Evolutionary conservation across 768 basidiomycete genomes (phyloP), one percentile per base, ranked within the genome.

Genomic region (Dacryopinax primogenitus): DNA sequence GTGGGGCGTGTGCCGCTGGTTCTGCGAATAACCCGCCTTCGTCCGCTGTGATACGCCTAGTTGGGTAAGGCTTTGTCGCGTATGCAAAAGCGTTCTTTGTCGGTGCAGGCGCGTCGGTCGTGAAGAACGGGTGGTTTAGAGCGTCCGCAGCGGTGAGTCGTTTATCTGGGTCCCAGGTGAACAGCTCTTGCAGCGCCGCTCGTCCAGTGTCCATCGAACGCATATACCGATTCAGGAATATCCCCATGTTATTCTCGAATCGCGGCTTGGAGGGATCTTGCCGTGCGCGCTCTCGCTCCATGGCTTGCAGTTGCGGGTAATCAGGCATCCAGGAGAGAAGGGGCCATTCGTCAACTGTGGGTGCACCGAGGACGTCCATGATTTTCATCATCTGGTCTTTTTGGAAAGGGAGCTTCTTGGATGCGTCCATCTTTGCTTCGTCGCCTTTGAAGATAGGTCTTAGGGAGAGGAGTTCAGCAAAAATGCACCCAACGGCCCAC

Each of bases 361-460:
- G 88, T 3, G 88, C 91, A 3, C 96, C 94, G 18, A 96, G 75
- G 0, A 98, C 87, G 70, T 99, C 96, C 66, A 97, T 87, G n/a
- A 99, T 96, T 76, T 92, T 94, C 30, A 90, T 76, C 66, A 98
- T 80, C 71, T 99, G 96, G 74, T 98, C 96, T 65, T 87, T 81
- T 73, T 99, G 96, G 74, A 98, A 99, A 0, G 96, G 96, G 0
- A 98, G 86, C 66, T 91, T 92, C 80, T 98, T 98, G 80, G 97
- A 95, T 32, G 87, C 85, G 73, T 98, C 96, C 44, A 97, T 75
- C 74, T 99, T 98, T 1, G 96, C 96, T 76, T 98, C 96, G 74
- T 99, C 96, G 12, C 95, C 96, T 73, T 99, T 99, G 80, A 98
- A 98, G 68, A 99, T 98, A 0, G 96, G 96, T 26, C 95, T 78